Conservation (phyloP, 305 asterid species). For the Solanum hybrid region DNA sequence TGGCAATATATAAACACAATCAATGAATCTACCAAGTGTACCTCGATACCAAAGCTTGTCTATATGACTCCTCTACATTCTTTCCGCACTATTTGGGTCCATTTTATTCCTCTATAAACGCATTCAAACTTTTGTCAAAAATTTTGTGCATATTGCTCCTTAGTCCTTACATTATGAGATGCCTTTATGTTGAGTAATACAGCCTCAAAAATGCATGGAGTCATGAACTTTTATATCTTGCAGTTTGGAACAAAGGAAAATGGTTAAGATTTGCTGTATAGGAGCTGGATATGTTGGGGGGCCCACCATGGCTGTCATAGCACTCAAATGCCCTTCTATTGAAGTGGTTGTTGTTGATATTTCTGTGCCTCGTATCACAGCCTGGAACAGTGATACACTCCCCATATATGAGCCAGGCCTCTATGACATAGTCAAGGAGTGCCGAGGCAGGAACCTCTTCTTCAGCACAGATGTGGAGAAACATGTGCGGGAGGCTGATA, state of each 20-base stretch:
- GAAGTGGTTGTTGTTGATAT: slow-evolving; percentile 91
- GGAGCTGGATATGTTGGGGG: slow-evolving; percentile 99
- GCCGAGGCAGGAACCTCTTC: slow-evolving; percentile 79
- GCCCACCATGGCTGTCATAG: slow-evolving; percentile 98
- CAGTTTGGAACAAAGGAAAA: slow-evolving; percentile 14
- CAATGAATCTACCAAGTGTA: neutral
- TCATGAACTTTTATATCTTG: neutral
- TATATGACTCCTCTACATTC: neutral
- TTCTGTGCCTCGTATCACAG: slow-evolving; percentile 62
- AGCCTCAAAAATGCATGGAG: slow-evolving; percentile 9
- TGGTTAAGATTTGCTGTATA: slow-evolving; percentile 96
- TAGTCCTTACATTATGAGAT: neutral
- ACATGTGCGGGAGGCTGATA: slow-evolving; percentile 67
- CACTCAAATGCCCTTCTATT: slow-evolving; percentile 72
- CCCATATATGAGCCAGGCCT: slow-evolving; percentile 98
- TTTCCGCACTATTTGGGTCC: neutral
- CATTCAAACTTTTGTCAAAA: neutral
- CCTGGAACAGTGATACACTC: slow-evolving; percentile 91
- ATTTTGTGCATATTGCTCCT: neutral
- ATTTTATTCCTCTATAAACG: neutral
- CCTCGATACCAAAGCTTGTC: neutral
- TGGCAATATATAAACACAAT: neutral
- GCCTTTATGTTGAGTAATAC: neutral
- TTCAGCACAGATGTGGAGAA: slow-evolving; percentile 81
- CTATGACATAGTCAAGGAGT: slow-evolving; percentile 79